Base-by-base conservation (phyloP, 2,329 filamentous ascomycete genomes). In the Arthrocladium fulminans region DNA sequence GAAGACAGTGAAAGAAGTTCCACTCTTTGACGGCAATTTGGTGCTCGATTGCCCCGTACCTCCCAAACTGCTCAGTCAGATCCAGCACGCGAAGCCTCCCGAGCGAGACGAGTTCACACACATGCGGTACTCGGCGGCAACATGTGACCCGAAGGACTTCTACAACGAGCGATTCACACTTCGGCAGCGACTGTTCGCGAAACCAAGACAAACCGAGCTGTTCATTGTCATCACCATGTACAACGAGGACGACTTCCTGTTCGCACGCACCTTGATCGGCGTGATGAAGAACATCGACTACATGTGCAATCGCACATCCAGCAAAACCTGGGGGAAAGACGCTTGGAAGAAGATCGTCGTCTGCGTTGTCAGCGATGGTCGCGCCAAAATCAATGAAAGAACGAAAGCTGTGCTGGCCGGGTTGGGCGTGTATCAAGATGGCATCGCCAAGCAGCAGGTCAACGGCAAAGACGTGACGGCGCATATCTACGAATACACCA, bases 301-400 rank as follows among this genome's bases (percentile, higher is more conserved):
- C 73, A 96, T 98, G 86, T 96, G 92, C 68, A 88, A 86, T 52
- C 80, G 90, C 43, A 88, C 83, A 39, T 88, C 85, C 64, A 95
- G 88, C 69, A 94, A 95, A 70, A 97, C 90, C 0, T 98, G 92
- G 92, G 92, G 92, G 57, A 92, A 94, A 66, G 88, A 95, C 60
- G 89, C 90, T 3, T 98, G 92, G 92, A 97, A 98, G 73, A 98
- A 98, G 74, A 97, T 98, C 60, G 92, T 98, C 8, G 92, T 98
- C 9, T 97, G 90, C 65, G 81, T 98, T 38, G 92, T 98, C 56
- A 96, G 88, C 60, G 92, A 98, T 61, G 92, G 92, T 51, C 88
- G 92, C 79, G 85, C 83, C 52, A 96, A 96, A 73, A 98, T 98
- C 72, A 96, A 97, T 66, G 80, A 86, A 1, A 76, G 92, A 55